Base-by-base conservation (phyloP, 306 rosid genomes). In the Cucurbita argyrosperma region DNA sequence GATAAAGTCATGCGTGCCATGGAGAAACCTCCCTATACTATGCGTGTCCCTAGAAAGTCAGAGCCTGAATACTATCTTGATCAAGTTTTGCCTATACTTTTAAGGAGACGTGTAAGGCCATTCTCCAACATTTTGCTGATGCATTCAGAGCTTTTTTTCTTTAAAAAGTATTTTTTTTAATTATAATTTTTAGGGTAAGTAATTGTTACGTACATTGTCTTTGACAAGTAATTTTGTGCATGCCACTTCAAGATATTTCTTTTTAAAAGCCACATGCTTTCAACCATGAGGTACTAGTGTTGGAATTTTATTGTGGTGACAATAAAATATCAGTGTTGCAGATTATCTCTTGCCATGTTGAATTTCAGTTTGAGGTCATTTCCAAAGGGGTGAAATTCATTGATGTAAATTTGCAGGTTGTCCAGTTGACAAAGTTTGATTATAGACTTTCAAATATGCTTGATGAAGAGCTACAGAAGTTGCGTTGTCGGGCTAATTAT, bases 21-120 rank as follows among this genome's bases (percentile, higher is more conserved):
- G 99, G 99, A 95, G 11, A 95, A 95, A 81, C 99, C 99, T 63
- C 99, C 99, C 54, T 95, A 95, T 78, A 91, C 96, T 43, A 95
- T 95, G 97, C 97, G 99, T 16, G 99, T 95, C 67, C 99, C 99
- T 4, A 88, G 99, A 85, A 95, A 91, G 83, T 95, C 99, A 16
- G 92, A 89, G 12, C 97, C 99, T 71, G 99, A 95, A 77, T 95
- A 91, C 80, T 95, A 95, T 87, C 90, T 84, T 70, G 97, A 91
- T 75, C 99, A 95, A 88, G 99, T 90, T 76, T 80, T 95, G 82
- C 99, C 99, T 40, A 87, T 89, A 80, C 99, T 95, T 74, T 79
- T 83, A 80, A 88, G 96, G 76, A 88, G 99, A 81, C 88, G 91
- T 71, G 99, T 91, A 85, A 83, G 79, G 38, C 59, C 60, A 30